phyloP scores from a whole-genome alignment of 2,329 filamentous ascomycete species.

The Penicillium sp. region DNA sequence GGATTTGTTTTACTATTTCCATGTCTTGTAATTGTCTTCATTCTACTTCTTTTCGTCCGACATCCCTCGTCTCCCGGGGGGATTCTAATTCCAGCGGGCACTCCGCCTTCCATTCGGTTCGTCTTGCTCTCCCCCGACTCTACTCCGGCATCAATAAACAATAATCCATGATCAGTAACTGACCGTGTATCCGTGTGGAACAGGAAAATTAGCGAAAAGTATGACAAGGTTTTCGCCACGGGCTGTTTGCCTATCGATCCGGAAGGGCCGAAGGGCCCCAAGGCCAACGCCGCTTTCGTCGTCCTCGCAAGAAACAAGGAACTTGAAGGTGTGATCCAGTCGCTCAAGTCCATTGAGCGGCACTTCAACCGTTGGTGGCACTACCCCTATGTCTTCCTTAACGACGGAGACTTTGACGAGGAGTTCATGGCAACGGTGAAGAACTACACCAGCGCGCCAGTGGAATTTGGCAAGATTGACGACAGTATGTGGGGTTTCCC shows the following conservation, averaged over 20 bases:
- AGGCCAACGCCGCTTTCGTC: conserved; percentile 93
- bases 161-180: neutral
- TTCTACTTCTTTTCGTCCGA: conserved; percentile 83
- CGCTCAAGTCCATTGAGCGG: conserved; percentile 94
- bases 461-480: conserved; percentile 94
- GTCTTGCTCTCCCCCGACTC: conserved; percentile 28
- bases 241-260: conserved; percentile 79
- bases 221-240: conserved; percentile 93
- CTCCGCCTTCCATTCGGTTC: conserved; percentile 86
- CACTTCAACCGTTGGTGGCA: conserved; percentile 99
- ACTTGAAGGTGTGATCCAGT: conserved; percentile 91
- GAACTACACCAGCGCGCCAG: conserved; percentile 83
- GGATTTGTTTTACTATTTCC: conserved; percentile 93
- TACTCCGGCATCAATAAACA: neutral
- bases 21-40: conserved; percentile 84
- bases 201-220: conserved; percentile 94
- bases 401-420: conserved; percentile 95
- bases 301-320: conserved; percentile 96
- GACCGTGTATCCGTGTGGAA: conserved; percentile 1
- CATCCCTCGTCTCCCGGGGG: conserved; percentile 81
- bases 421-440: conserved; percentile 84
- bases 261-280: conserved; percentile 54
- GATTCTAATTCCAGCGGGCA: conserved; percentile 83
- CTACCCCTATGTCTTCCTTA: conserved; percentile 97
- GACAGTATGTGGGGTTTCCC: conserved; percentile 93